Evolutionary conservation across 2,329 filamentous ascomycete genomes (phyloP).

Genomic region (Metarhizium anisopliae): DNA sequence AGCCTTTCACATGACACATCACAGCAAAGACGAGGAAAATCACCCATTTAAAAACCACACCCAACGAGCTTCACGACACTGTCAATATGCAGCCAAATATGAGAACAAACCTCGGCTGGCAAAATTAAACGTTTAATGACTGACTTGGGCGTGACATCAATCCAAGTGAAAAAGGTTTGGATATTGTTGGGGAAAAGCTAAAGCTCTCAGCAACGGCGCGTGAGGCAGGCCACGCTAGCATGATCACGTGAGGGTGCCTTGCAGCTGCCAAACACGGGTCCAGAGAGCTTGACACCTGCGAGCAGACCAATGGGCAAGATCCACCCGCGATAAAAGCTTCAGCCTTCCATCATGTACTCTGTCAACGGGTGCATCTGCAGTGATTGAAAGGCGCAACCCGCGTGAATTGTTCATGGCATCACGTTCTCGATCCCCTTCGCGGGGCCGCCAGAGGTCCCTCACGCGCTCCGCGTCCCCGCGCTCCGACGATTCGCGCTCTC

Average conservation of each 20-base stretch:
- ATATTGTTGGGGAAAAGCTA: too few species aligned
- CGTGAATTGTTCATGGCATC: conserved; percentile 15
- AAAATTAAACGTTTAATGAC: too few species aligned
- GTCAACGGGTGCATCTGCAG: not conserved
- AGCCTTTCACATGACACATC: too few species aligned
- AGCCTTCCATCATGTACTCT: not conserved
- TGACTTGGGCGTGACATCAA: too few species aligned
- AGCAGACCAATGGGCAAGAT: not conserved
- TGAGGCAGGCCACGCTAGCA: too few species aligned
- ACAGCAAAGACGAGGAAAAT: too few species aligned
- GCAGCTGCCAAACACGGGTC: not conserved
- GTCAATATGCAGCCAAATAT: too few species aligned
- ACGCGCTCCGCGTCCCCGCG: conserved; percentile 26
- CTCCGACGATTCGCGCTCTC: conserved; percentile 25
- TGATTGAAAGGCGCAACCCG: not conserved
- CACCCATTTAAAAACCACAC: too few species aligned
- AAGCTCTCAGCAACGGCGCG: too few species aligned
- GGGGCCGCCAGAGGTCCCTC: conserved; percentile 22
- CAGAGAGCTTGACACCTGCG: not conserved
- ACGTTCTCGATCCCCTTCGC: conserved; percentile 21
- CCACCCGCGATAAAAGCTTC: not conserved
- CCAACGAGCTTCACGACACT: too few species aligned
- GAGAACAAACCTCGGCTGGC: too few species aligned
- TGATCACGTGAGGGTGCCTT: not conserved
- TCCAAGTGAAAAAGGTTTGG: too few species aligned